Percentiles rank a stretch among this genome's conserved stretches.
Conservation (phyloP, 306 rosid genomes). For the Prunus mira region DNA sequence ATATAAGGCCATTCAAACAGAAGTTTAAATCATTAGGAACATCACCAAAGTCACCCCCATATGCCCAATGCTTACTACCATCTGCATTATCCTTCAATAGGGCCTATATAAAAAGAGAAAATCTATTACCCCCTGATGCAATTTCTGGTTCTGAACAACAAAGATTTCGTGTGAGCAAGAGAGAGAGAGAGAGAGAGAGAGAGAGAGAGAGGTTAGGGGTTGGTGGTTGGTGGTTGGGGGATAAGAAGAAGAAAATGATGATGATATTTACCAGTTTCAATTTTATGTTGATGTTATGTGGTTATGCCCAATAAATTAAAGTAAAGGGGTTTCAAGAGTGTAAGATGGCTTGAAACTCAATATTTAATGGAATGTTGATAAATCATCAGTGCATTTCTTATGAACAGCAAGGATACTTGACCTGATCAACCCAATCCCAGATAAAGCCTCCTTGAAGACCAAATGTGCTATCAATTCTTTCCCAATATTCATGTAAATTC, state of each 20-base stretch:
- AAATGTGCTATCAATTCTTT: slow-evolving; percentile 84
- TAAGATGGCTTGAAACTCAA: neutral
- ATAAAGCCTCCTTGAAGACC: slow-evolving; percentile 99
- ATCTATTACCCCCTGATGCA: neutral
- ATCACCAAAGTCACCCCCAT: slow-evolving; percentile 97
- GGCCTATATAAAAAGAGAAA: slow-evolving; percentile 42
- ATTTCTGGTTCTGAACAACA: neutral
- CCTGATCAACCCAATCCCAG: slow-evolving; percentile 99
- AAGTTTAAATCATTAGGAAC: slow-evolving; percentile 83
- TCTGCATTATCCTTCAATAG: slow-evolving; percentile 50
- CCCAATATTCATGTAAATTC: slow-evolving; percentile 85
- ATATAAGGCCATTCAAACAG: slow-evolving; percentile 75
- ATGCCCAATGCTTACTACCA: slow-evolving; percentile 82
- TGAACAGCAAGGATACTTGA: slow-evolving; percentile 19
- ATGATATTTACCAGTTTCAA: too few species aligned
- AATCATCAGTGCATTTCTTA: slow-evolving; percentile 2
- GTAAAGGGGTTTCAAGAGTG: neutral
- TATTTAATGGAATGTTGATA: slow-evolving; percentile 12
- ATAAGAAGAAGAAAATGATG: too few species aligned
- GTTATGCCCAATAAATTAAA: neutral
- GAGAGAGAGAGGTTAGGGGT: neutral
- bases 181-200: neutral
- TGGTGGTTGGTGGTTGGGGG: too few species aligned
- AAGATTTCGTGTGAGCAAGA: neutral
- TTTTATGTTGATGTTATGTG: neutral